Base-by-base conservation (phyloP, 805 yeast genomes). In the Tetrapisispora fleetii region DNA sequence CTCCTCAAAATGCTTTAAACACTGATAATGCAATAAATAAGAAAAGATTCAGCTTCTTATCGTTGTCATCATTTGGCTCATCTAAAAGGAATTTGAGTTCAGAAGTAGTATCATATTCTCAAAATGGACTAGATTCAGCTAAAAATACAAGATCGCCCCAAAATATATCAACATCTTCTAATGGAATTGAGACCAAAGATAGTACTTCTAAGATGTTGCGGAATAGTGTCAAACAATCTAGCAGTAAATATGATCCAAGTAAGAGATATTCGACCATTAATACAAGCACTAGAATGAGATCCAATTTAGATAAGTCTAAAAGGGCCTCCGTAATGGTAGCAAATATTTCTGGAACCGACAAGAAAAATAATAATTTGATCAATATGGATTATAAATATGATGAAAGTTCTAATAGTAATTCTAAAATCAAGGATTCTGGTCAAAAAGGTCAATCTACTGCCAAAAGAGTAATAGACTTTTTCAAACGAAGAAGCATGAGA, bases 401-500 rank as follows among this genome's bases (percentile, higher is more conserved):
- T n/a, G 27, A 24, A 18, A 32, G 18, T 16, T 30, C 32, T 14
- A 39, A 32, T 22, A 48, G 32, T 37, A 27, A 13, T 7, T 5
- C 40, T 39, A 37, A 13, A 21, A 35, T 4, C 10, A 19, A n/a
- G 35, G 38, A 33, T 3, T 45, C 21, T 3, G 16, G 43, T 40
- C 42, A 39, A 16, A 40, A 40, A 11, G 18, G 37, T n/a, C 53
- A 49, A 27, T 81, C 89, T 43, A 83, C 93, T 2, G 88, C 93
- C 5, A 79, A 81, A 60, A 80, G 79, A 57, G 89, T 83, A 10
- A 78, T 83, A 75, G 90, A 83, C 63, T 83, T 83, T 62, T 83
- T 83, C 70, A 82, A 82, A 61, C 75, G 90, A 66, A 77, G 86
- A 67, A 78, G 75, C 53, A 65, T 70, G 70, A 62, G 67, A 52